A percentile compares a stretch with the other conserved stretches of the same genome.
These are phyloP conservation scores for Wickerhamiella cacticola DNA, from an alignment of 805 yeast genomes.

Conservation along the genomic window DNA sequence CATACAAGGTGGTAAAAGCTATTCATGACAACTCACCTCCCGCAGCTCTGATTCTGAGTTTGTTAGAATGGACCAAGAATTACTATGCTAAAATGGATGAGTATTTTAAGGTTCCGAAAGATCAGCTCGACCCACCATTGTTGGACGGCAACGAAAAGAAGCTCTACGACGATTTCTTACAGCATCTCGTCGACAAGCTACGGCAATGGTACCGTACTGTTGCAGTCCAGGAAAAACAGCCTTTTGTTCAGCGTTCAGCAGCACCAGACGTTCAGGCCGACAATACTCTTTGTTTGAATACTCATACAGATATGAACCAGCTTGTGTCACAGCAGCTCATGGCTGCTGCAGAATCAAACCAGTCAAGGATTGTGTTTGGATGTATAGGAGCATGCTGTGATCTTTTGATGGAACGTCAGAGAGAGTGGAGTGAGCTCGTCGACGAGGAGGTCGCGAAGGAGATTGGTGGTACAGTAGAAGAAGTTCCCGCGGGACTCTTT, in stretches of 20 bases:
- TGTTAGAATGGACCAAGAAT: conserved; percentile 65
- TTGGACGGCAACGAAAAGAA: conserved; percentile 60
- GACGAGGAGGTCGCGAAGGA: conserved; percentile 31
- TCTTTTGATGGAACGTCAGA: conserved; percentile 49
- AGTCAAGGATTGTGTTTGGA: conserved; percentile 65
- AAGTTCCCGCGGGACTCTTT: conserved; percentile 59
- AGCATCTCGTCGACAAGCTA: conserved; percentile 59
- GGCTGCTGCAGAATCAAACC: conserved; percentile 74
- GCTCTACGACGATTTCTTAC: conserved; percentile 66
- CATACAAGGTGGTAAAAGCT: conserved; percentile 51
- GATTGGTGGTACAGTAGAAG: conserved; percentile 29
- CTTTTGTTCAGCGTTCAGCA: conserved; percentile 49
- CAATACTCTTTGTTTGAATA: conserved; percentile 54
- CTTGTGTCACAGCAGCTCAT: conserved; percentile 85
- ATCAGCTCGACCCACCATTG: conserved; percentile 42
- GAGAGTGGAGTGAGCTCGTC: conserved; percentile 46
- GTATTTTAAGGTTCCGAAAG: conserved; percentile 40
- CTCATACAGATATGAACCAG: conserved; percentile 64
- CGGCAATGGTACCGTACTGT: conserved; percentile 73
- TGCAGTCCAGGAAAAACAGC: conserved; percentile 49
- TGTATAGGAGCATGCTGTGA: conserved; percentile 61
- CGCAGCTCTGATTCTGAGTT: conserved; percentile 56
- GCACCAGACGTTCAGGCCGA: conserved; percentile 70
- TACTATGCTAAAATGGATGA: conserved; percentile 44
- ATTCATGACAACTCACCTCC: conserved; percentile 62